These are phyloP conservation scores for Phylloporus sp. DNA, from an alignment of 768 basidiomycete genomes.

Conservation along the genomic window DNA sequence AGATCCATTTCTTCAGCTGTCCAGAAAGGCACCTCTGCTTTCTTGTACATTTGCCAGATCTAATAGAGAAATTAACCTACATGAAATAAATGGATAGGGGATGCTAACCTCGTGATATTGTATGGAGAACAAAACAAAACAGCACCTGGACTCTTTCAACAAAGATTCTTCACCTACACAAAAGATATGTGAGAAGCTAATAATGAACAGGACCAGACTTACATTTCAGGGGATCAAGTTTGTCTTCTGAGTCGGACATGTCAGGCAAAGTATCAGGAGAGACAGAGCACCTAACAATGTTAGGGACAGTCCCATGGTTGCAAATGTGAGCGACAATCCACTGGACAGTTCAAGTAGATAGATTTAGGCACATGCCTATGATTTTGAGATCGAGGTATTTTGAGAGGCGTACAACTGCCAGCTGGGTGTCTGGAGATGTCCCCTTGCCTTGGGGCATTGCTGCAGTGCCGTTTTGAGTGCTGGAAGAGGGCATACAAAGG, in stretches of 20 bases:
- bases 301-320: too few species aligned
- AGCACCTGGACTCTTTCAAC: conserved; percentile 65
- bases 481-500: too few species aligned
- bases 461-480: too few species aligned
- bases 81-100: neutral
- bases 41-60: conserved; percentile 97
- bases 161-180: conserved; percentile 69
- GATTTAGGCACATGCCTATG: too few species aligned
- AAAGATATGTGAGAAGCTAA: neutral
- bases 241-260: conserved; percentile 26
- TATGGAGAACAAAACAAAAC: conserved; percentile 93
- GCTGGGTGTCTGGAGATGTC: too few species aligned
- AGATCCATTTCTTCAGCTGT: conserved; percentile 91
- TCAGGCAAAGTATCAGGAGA: conserved; percentile 28
- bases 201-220: conserved; percentile 6
- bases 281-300: conserved; percentile 26
- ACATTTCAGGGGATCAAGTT: conserved; percentile 55
- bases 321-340: too few species aligned
- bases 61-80: conserved; percentile 25
- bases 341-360: too few species aligned
- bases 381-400: too few species aligned
- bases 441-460: too few species aligned
- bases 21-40: conserved; percentile 92
- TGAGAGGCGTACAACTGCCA: too few species aligned
- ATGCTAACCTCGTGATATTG: conserved; percentile 70